Conservation (phyloP, 495 filamentous ascomycete species). For the Aspergillus indologenus region DNA sequence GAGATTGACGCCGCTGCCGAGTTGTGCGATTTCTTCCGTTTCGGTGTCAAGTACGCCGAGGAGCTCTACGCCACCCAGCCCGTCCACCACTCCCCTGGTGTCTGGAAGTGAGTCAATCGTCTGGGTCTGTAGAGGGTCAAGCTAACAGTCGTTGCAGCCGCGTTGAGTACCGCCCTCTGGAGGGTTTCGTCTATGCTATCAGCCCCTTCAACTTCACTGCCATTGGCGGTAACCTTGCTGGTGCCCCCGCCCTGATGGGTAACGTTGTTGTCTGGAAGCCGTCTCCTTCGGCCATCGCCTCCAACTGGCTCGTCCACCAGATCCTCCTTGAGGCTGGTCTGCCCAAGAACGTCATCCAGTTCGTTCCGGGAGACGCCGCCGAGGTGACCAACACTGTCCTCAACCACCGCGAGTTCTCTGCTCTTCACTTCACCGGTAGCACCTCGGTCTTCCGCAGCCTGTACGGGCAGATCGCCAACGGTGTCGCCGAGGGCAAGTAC, state of each 20-base stretch:
- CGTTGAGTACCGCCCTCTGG: slow-evolving; percentile 75
- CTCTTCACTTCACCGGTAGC: slow-evolving; percentile 79
- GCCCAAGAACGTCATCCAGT: slow-evolving; percentile 77
- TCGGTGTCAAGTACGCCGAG: slow-evolving; percentile 85
- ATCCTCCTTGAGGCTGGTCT: slow-evolving; percentile 81
- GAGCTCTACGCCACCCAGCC: slow-evolving; percentile 85
- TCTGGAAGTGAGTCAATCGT: slow-evolving; percentile 62
- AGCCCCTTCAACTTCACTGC: slow-evolving; percentile 89
- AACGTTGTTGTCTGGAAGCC: slow-evolving; percentile 91
- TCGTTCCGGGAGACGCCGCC: slow-evolving; percentile 75
- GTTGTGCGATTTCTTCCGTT: slow-evolving; percentile 81
- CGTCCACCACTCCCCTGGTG: slow-evolving; percentile 65
- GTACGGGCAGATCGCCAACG: slow-evolving; percentile 71
- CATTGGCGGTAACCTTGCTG: slow-evolving; percentile 77
- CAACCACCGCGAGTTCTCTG: slow-evolving; percentile 66
- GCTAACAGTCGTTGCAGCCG: slow-evolving; percentile 43
- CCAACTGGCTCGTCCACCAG: slow-evolving; percentile 76
- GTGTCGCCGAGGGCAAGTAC: slow-evolving; percentile 70
- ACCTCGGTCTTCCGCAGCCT: slow-evolving; percentile 79
- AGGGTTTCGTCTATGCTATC: slow-evolving; percentile 85
- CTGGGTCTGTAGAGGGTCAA: background rate
- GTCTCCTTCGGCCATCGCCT: slow-evolving; percentile 70
- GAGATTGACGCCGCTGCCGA: slow-evolving; percentile 96
- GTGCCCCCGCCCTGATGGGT: slow-evolving; percentile 72
- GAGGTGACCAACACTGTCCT: slow-evolving; percentile 72